Conservation (phyloP, 139 green algal species). For the Chlorella ohadii region DNA sequence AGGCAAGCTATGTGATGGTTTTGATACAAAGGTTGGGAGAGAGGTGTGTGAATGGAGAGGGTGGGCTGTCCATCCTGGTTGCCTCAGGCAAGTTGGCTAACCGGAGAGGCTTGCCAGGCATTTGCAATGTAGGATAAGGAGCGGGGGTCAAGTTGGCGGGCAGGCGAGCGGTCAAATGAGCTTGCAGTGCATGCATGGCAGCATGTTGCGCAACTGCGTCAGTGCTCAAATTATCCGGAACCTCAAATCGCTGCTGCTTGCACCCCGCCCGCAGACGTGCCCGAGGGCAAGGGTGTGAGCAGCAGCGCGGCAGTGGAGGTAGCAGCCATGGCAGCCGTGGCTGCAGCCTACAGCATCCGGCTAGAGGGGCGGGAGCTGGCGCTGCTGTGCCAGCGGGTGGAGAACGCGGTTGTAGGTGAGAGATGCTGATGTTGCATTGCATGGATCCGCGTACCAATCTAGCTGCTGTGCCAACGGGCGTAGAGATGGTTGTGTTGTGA, state of each 20-base stretch:
- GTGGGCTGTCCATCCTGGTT: conserved; percentile 75
- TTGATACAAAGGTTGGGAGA: background rate
- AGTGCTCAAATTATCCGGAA: background rate
- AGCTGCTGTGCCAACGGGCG: too few relatives aligned
- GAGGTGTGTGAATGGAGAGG: background rate
- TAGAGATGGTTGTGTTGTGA: too few relatives aligned
- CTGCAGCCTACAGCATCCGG: conserved; percentile 55
- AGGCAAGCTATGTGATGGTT: background rate
- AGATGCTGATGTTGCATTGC: too few relatives aligned
- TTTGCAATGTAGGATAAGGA: too few relatives aligned
- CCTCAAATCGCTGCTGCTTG: too few relatives aligned
- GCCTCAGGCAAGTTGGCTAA: conserved; percentile 7
- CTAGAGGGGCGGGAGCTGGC: conserved; percentile 68
- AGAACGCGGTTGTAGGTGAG: conserved; percentile 90
- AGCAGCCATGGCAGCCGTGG: conserved; percentile 79
- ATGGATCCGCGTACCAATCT: too few relatives aligned
- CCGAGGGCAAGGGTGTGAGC: conserved; percentile 94
- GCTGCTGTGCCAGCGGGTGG: conserved; percentile 87
- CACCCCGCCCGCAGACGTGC: conserved; percentile 80
- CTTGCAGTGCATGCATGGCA: background rate
- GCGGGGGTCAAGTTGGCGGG: too few relatives aligned
- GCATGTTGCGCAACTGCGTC: background rate
- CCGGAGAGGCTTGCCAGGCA: too few relatives aligned
- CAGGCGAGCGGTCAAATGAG: background rate
- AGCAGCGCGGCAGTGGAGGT: conserved; percentile 95